Conservation (phyloP, 1,284 basidiomycete species). For the Trametes pubescens region DNA sequence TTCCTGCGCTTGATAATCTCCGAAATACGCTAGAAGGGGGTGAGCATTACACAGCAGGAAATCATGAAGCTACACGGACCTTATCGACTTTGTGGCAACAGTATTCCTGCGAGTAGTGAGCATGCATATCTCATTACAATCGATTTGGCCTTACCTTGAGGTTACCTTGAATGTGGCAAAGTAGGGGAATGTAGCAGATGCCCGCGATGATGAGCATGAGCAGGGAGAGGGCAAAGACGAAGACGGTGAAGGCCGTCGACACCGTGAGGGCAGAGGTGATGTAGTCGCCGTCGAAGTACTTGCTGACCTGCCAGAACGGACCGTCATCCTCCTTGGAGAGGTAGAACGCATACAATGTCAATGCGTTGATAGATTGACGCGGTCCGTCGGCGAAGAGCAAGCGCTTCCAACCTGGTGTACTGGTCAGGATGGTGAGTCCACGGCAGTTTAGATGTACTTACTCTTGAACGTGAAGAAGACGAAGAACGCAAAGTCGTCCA, state of each 20-base stretch:
- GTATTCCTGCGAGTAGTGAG: conserved; percentile 74
- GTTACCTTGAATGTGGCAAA: conserved; percentile 96
- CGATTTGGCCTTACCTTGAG: conserved; percentile 67
- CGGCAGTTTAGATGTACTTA: conserved; percentile 46
- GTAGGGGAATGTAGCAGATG: conserved; percentile 89
- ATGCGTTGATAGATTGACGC: conserved; percentile 95
- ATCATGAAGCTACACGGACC: conserved; percentile 50
- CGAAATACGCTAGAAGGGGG: conserved; percentile 74
- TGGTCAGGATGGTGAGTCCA: conserved; percentile 20
- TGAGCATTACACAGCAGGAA: conserved; percentile 5
- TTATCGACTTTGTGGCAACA: conserved; percentile 99
- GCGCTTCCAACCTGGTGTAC: conserved; percentile 88
- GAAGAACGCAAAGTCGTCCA: conserved; percentile 98
- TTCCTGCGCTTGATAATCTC: conserved; percentile 94
- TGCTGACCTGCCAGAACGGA: conserved; percentile 71
- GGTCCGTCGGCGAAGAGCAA: conserved; percentile 95
- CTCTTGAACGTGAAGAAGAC: conserved; percentile 99
- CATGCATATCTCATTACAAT: not conserved
- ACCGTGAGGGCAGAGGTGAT: conserved; percentile 88
- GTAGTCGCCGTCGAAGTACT: conserved; percentile 73
- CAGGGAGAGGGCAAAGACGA: conserved; percentile 87
- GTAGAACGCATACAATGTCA: conserved; percentile 93
- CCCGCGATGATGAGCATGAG: conserved; percentile 86
- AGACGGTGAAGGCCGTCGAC: conserved; percentile 90
- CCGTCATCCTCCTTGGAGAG: conserved; percentile 75